These are phyloP conservation scores for Dalbergia cultrata DNA, from an alignment of 306 rosid species.

Conservation along the genomic window DNA sequence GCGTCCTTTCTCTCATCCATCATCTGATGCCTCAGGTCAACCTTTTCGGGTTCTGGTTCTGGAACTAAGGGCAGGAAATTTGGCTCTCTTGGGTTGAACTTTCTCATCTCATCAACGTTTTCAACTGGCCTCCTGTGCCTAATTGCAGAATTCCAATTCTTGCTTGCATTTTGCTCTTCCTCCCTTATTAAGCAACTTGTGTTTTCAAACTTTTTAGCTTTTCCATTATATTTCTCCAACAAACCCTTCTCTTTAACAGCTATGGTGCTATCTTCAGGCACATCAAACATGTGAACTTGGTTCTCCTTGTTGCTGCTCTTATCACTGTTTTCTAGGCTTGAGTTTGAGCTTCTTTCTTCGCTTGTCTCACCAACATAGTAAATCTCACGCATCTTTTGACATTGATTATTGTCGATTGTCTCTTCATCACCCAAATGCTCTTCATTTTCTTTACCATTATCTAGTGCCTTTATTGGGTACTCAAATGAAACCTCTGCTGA, in stretches of 20 bases:
- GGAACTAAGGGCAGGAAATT: slow-evolving; percentile 77
- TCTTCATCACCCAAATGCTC: slow-evolving; percentile 33
- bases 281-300: slow-evolving; percentile 26
- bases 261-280: not conserved
- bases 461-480: slow-evolving; percentile 41
- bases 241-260: not conserved
- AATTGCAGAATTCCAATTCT: slow-evolving; percentile 46
- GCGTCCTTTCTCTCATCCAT: slow-evolving; percentile 82
- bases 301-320: not conserved
- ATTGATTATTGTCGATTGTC: slow-evolving; percentile 11
- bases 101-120: slow-evolving; percentile 58
- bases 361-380: slow-evolving; percentile 36
- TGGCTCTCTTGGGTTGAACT: slow-evolving; percentile 78
- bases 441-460: slow-evolving; percentile 38
- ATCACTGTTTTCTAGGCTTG: slow-evolving; percentile 14
- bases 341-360: not conserved
- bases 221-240: slow-evolving; percentile 26
- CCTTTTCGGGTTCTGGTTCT: slow-evolving; percentile 73
- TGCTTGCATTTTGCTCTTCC: slow-evolving; percentile 44
- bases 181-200: not conserved
- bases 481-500: slow-evolving; percentile 47
- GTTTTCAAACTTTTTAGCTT: slow-evolving; percentile 4
- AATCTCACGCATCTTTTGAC: slow-evolving; percentile 15
- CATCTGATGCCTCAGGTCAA: slow-evolving; percentile 85
- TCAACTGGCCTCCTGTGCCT: slow-evolving; percentile 54